Percentiles rank a stretch among this genome's conserved stretches.
Conservation (phyloP, 2,329 filamentous ascomycete species). For the Ceratocystis variospora region DNA sequence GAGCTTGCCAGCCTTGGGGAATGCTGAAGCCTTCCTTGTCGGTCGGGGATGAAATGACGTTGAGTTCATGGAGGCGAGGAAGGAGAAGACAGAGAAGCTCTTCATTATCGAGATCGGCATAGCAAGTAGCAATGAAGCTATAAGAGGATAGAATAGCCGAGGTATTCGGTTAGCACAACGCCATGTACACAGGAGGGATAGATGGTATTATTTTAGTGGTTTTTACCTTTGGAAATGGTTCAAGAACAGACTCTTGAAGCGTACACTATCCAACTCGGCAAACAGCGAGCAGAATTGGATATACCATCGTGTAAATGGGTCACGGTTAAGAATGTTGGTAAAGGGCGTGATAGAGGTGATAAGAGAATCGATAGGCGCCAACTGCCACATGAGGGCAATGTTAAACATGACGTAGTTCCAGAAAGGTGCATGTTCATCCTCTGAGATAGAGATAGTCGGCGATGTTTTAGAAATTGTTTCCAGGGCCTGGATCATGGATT, state of each 20-base stretch:
- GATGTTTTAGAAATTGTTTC: constrained; percentile 32
- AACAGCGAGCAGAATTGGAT: constrained; percentile 75
- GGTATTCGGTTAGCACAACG: not conserved
- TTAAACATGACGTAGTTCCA: constrained; percentile 47
- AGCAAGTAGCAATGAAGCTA: constrained; percentile 62
- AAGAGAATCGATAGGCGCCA: constrained; percentile 64
- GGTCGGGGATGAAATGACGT: constrained; percentile 39
- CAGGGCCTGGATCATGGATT: constrained; percentile 40
- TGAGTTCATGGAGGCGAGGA: constrained; percentile 46
- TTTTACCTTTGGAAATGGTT: constrained; percentile 63
- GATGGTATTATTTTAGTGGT: too few relatives aligned
- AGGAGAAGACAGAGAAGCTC: constrained; percentile 55
- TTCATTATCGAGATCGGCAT: constrained; percentile 52
- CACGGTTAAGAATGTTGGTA: constrained; percentile 48
- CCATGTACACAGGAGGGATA: too few relatives aligned
- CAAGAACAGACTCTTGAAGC: constrained; percentile 67
- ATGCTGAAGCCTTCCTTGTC: constrained; percentile 42
- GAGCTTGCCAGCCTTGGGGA: constrained; percentile 57
- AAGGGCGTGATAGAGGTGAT: constrained; percentile 56
- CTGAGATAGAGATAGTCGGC: constrained; percentile 24
- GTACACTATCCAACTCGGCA: constrained; percentile 54
- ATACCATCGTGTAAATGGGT: constrained; percentile 57
- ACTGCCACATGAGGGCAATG: constrained; percentile 54
- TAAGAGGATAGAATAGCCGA: not conserved
- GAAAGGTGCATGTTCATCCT: constrained; percentile 30